phyloP scores from a whole-genome alignment of 2,329 filamentous ascomycete species.

The Diatrype stigma region DNA sequence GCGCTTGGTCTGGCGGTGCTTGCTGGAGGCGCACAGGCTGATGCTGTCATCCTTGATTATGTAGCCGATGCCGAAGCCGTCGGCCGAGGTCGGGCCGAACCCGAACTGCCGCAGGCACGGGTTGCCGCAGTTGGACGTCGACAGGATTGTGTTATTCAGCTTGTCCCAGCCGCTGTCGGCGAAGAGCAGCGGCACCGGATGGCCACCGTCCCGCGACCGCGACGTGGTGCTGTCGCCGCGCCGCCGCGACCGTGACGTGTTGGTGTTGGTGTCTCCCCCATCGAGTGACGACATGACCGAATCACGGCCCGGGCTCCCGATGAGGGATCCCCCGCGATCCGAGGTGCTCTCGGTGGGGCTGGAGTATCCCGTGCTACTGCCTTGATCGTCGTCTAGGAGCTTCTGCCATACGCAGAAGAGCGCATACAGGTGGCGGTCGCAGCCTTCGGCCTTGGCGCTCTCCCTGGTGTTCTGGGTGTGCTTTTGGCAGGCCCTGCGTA shows the following conservation, averaged over 20 bases:
- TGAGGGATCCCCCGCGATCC: constrained; percentile 37
- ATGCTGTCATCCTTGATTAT: constrained; percentile 96
- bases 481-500: constrained; percentile 77
- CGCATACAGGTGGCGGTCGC: constrained; percentile 90
- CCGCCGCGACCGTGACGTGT: constrained; percentile 38
- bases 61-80: constrained; percentile 96
- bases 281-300: constrained; percentile 46
- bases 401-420: constrained; percentile 94
- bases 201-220: constrained; percentile 35
- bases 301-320: constrained; percentile 51
- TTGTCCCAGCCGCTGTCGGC: constrained; percentile 89
- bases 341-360: constrained; percentile 53
- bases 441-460: constrained; percentile 85
- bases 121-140: constrained; percentile 98
- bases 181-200: constrained; percentile 73
- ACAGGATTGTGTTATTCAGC: constrained; percentile 89
- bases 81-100: constrained; percentile 88
- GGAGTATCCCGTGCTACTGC: constrained; percentile 58
- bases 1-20: constrained; percentile 87
- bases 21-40: constrained; percentile 86
- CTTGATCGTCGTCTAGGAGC: constrained; percentile 68
- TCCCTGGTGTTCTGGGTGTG: constrained; percentile 77
- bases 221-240: constrained; percentile 54
- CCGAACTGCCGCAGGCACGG: constrained; percentile 92
- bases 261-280: constrained; percentile 23